A percentile compares a stretch with the other conserved stretches of the same genome.
Evolutionary conservation across 371 early-diverging fungal genomes (phyloP).

Genomic region (Blyttiomyces sp.): DNA sequence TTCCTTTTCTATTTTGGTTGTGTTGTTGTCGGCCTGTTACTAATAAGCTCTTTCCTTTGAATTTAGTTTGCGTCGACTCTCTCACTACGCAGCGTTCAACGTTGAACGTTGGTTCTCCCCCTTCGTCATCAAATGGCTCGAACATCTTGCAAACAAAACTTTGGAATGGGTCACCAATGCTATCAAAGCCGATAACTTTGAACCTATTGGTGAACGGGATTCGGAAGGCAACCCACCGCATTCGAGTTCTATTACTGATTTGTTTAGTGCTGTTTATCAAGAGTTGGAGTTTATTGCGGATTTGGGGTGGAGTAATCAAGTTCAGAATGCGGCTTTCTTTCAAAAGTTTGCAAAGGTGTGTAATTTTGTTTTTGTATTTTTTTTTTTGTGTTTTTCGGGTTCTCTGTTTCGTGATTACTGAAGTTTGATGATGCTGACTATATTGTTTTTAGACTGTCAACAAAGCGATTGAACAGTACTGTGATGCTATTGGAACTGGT

Average conservation of each 20-base stretch:
- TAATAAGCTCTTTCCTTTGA: not conserved
- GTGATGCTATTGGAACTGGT: conserved; percentile 38
- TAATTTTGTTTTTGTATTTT: not conserved
- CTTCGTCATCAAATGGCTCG: conserved; percentile 43
- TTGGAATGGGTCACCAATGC: conserved; percentile 43
- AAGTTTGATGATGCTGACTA: not conserved
- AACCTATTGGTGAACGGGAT: conserved; percentile 21
- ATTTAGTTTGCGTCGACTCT: not conserved
- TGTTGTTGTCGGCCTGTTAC: no score
- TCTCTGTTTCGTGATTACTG: no score
- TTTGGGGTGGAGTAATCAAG: conserved; percentile 35
- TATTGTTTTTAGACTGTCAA: conserved; percentile 29
- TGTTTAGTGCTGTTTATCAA: conserved; percentile 39
- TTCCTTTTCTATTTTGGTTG: not conserved
- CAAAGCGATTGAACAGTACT: conserved; percentile 42
- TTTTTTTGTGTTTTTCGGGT: no score
- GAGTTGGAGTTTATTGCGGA: conserved; percentile 41
- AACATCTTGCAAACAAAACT: conserved; percentile 28
- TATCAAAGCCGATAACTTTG: conserved; percentile 38
- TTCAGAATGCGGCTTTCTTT: conserved; percentile 41
- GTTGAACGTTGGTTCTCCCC: conserved; percentile 41
- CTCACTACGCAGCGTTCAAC: conserved; percentile 18
- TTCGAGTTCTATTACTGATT: conserved; percentile 39
- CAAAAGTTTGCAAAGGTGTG: conserved; percentile 38
- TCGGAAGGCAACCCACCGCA: conserved; percentile 15